phyloP scores from a whole-genome alignment of 2,329 filamentous ascomycete species.

The Neocatenulostroma microsporum region DNA sequence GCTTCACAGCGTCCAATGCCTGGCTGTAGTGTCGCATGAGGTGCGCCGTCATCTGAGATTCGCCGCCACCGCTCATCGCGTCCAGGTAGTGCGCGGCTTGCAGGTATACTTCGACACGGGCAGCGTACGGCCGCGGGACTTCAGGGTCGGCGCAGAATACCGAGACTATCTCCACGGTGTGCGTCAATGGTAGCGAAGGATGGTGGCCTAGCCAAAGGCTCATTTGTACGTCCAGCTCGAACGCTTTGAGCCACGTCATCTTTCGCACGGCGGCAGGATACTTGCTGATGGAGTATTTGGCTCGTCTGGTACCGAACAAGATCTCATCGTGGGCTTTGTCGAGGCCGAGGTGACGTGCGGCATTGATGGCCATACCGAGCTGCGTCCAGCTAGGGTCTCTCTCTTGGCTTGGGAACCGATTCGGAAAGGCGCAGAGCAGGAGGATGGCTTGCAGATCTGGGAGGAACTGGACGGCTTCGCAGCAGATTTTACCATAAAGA shows the following conservation, averaged over 20 bases:
- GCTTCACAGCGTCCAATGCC: constrained; percentile 1
- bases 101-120: constrained; percentile 2
- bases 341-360: constrained; percentile 7
- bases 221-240: constrained; percentile 7
- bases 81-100: constrained; percentile 2
- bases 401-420: background rate
- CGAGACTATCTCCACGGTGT: background rate
- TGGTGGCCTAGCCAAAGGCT: constrained; percentile 6
- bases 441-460: constrained; percentile 6
- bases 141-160: background rate
- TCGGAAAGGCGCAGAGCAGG: constrained; percentile 3
- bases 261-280: background rate
- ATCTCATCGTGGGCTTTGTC: constrained; percentile 6
- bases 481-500: background rate
- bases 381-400: constrained; percentile 5
- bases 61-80: background rate
- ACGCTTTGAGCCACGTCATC: constrained; percentile 7
- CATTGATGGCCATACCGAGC: constrained; percentile 6
- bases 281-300: background rate
- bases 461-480: constrained; percentile 5
- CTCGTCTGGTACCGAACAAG: constrained; percentile 1
- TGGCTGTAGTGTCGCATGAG: background rate
- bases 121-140: background rate
- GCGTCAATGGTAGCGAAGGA: constrained; percentile 1
- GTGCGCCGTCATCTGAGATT: background rate